Evolutionary conservation across 2,329 filamentous ascomycete species (phyloP), one percentile per base, ranked within the genome.

Genomic region (Aphanocladium album): DNA sequence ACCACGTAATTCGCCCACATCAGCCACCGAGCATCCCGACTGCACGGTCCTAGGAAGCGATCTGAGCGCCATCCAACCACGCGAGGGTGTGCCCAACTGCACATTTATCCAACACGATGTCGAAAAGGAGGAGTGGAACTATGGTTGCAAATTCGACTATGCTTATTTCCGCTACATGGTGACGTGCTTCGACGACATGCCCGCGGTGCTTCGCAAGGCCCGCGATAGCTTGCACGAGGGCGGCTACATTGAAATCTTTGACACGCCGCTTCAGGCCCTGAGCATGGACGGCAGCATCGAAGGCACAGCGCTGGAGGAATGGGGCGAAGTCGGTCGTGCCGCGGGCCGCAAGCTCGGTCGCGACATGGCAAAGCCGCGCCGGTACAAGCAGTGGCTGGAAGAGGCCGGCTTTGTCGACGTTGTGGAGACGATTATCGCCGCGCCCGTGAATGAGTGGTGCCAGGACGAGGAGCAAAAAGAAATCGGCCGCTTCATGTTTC

Each of bases 101-200:
- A 27, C 21, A 19, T 61, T 61, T 46, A 27, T 61, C 19, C 53
- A 57, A 25, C 46, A 52, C 37, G 60, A 61, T 16, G 60, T 57
- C 53, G 60, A 61, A 25, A 51, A 52, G 46, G 27, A 61, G 17
- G 60, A 51, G 27, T 61, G 60, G 60, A 27, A 61, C 37, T 61
- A 52, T 21, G 37, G 25, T 39, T 6, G 19, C 45, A 19, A 79
- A 55, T 85, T 84, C 68, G 82, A 85, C 70, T 82, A 79, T 65
- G 79, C 86, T 60, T 81, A 84, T 67, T 71, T 74, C 39, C 77
- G 82, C 25, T 75, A 79, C 54, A 76, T 86, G 70, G 74, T 76
- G 2, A 76, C 76, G n/a, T 79, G 78, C 61, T 79, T 86, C 57
- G 69, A 73, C 12, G 76, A 84, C 65, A 82, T 79, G 74, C 75